Base-by-base conservation (phyloP, 2,329 filamentous ascomycete species). In the Juglanconis juglandina region DNA sequence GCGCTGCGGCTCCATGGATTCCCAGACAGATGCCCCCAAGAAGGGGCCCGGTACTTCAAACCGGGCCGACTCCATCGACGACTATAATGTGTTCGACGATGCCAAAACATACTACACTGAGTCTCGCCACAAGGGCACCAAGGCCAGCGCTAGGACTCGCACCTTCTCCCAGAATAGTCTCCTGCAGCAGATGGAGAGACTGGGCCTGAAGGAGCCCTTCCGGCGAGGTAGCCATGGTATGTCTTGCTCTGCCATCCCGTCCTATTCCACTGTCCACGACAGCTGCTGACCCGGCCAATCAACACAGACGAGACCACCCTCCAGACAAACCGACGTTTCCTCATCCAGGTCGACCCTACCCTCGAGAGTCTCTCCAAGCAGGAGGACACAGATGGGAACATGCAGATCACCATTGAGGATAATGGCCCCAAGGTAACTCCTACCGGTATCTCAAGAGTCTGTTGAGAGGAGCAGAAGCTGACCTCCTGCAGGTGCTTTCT, bases 351-450 rank as follows among this genome's bases (percentile, higher is more conserved):
- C 68, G 89, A 96, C 53, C 80, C 86, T 30, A 97, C 93, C 0
- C 82, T 96, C 60, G 83, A 92, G 70, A 88, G 85, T 61, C 81
- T 99, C 49, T 81, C 92, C 63, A 85, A 86, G 42, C 89, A 94
- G 66, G 95, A 99, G 74, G 95, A 99, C 71, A 96, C 93, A 35
- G 93, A 99, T 75, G 81, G 85, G 59, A 97, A 99, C 75, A 91
- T 92, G 81, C 93, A 98, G 75, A 99, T 99, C 73, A 99, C 95
- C 35, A 96, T 98, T 68, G 95, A 98, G 71, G 95, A 99, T 76
- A 84, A 86, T 65, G 95, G 95, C 0, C 94, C 95, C 53, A 99
- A 98, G 83, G 90, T 89, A 73, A 65, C 70, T 49, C 17, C 14
- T 39, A 24, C 14, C 6, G 32, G 24, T 46, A 11, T 4, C 5